Evolutionary conservation across 805 yeast species (phyloP).

Genomic region (Nakazawaea anatomiae): DNA sequence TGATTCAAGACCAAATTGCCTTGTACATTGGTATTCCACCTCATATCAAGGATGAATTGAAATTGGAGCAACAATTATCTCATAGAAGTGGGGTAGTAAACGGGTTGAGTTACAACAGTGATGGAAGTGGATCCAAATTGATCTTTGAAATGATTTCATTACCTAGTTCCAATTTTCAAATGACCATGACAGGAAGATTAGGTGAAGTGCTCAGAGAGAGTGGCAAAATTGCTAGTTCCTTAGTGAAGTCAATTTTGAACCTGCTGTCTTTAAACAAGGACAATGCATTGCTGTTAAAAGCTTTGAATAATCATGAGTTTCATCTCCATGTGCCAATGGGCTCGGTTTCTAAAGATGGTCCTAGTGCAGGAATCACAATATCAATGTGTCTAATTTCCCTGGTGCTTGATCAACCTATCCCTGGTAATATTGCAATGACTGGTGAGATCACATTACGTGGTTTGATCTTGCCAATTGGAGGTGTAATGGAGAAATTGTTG

Average conservation of each 20-base stretch:
- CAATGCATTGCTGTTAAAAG: conserved; percentile 28
- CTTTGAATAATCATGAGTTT: conserved; percentile 50
- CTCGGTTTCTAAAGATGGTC: conserved; percentile 39
- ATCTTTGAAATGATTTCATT: conserved; percentile 74
- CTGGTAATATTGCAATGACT: conserved; percentile 65
- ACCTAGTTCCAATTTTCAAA: conserved; percentile 36
- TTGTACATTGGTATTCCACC: conserved; percentile 59
- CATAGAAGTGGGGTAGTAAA: conserved; percentile 70
- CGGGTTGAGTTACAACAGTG: conserved; percentile 82
- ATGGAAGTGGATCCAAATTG: conserved; percentile 79
- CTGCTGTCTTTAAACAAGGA: conserved; percentile 19
- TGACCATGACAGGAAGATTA: conserved; percentile 73
- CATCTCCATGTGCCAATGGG: conserved; percentile 47
- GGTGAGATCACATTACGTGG: conserved; percentile 83
- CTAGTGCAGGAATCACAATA: conserved; percentile 47
- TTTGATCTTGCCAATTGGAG: conserved; percentile 75
- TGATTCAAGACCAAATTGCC: conserved; percentile 51
- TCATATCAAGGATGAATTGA: conserved; percentile 33
- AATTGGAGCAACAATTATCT: conserved; percentile 40
- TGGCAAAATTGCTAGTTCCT: conserved; percentile 70
- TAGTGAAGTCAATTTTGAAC: conserved; percentile 53
- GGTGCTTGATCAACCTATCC: conserved; percentile 36
- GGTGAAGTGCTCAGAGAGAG: conserved; percentile 81
- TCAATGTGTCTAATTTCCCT: conserved; percentile 40
- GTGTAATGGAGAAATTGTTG: conserved; percentile 67